phyloP scores from a whole-genome alignment of 2,329 filamentous ascomycete species.

The Ophiostoma sp. region DNA sequence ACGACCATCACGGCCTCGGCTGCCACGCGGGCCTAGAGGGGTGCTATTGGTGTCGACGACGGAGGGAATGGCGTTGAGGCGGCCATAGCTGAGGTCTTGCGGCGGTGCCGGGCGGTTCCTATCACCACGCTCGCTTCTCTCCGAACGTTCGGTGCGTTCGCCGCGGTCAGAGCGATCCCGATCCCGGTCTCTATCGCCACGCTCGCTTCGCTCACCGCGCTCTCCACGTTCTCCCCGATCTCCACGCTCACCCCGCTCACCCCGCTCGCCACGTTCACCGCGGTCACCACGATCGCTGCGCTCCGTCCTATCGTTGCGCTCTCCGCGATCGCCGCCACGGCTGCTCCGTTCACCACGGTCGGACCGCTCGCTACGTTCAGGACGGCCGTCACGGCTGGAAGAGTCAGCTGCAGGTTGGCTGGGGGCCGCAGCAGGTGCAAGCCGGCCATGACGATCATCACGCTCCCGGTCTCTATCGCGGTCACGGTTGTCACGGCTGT shows the following conservation, averaged over 20 bases:
- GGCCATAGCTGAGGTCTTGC: constrained; percentile 63
- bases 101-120: constrained; percentile 35
- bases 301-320: background rate
- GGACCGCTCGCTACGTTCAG: background rate
- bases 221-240: background rate
- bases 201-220: background rate
- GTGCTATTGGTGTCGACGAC: constrained; percentile 40
- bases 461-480: constrained; percentile 37
- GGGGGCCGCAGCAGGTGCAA: background rate
- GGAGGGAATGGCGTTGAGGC: constrained; percentile 55
- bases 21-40: constrained; percentile 56
- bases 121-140: constrained; percentile 20
- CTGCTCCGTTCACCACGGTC: background rate
- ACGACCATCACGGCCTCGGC: constrained; percentile 45
- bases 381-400: background rate
- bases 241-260: background rate
- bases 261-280: constrained; percentile 13
- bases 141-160: background rate
- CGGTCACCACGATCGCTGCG: constrained; percentile 34
- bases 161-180: constrained; percentile 33
- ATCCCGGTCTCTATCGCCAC: constrained; percentile 38
- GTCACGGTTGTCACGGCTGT: constrained; percentile 29
- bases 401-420: background rate
- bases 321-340: background rate
- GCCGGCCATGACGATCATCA: constrained; percentile 51